Base-by-base conservation (phyloP, 345 rosid genomes). In the Eucalyptus camaldulensis region DNA sequence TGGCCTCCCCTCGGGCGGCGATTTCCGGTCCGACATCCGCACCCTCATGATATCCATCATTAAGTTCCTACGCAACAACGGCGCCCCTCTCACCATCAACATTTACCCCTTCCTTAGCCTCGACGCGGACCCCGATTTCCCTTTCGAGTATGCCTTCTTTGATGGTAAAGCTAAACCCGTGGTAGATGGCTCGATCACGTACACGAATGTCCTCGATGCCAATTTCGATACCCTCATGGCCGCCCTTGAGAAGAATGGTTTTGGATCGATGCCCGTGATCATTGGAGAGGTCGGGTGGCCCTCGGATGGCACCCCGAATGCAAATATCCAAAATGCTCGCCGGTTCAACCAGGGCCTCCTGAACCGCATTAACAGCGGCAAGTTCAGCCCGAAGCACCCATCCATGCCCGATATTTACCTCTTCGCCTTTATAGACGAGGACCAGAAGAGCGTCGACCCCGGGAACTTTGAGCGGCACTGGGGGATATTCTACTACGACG, bases 251-350 rank as follows among this genome's bases (percentile, higher is more conserved):
- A 97, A 96, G 81, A 96, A 95, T 76, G 99, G 99, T 6, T 98
- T 96, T 87, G 93, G 92, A 25, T 94, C 95, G 47, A 49, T 96
- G 90, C 96, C 96, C 22, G 92, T 98, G 85, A 92, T 98, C 80
- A 88, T 97, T 44, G 99, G 99, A 5, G 99, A 98, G 91, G 98
- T 98, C 6, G 98, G 99, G 0, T 98, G 99, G 99, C 98, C 97
- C 1, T 95, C 98, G 6, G 99, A 98, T 67, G 98, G 99, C 24
- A 96, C 95, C 86, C 89, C 83, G 2, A 92, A 92, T 83, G 99
- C 99, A 9, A 97, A 93, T 53, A 15, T 91, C 0, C 90, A 86
- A n/a, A 49, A 93, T 88, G 98, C 99, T 29, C 94, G 90, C 29
- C 91, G 96, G 31, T 98, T 98, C 92, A 97, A 96, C 88, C 99